Base-by-base conservation (phyloP, 2,329 filamentous ascomycete genomes). In the Aspergillus puulaauensis region DNA sequence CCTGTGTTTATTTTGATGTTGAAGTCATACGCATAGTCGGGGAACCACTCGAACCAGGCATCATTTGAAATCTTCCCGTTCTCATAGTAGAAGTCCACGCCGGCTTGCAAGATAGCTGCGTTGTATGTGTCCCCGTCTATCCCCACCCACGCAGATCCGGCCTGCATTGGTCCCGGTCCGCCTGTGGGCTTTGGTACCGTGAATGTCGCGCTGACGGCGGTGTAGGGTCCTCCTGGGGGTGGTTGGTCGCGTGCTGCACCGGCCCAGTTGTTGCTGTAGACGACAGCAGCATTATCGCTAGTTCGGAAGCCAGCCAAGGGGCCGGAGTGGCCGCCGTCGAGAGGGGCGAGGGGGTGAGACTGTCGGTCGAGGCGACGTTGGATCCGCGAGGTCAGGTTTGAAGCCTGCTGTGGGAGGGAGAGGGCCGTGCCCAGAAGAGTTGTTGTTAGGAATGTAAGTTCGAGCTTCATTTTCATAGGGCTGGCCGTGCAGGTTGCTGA, bases 11-110 rank as follows among this genome's bases (percentile, higher is more conserved):
- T 70, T 2, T 66, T 54, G 58, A 85, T 73, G 54, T 52, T 54
- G 69, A 85, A 85, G 65, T 82, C 78, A 63, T 82, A 79, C 24
- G 82, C 79, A 62, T 80, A 80, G 65, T 84, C 80, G 1, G 83
- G 83, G 63, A 80, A 84, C 83, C 83, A 86, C 69, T 86, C 83
- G 65, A 83, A 86, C 83, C 84, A 86, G 17, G 83, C 81, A 56
- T 82, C 79, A 64, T 80, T 86, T 6, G 68, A 74, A n/a, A 60
- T 56, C 15, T 68, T 40, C 7, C 67, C 70, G n/a, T 74, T 71
- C n/a, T 77, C 65, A 43, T 80, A 71, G 52, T 78, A 80, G 67
- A 83, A 83, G 69, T 86, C 83, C 37, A 86, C 71, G 33, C 83
- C 84, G 1, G 82, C 82, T 68, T 86, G 83, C 5, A 86, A 72